phyloP scores from a whole-genome alignment of 192 early-diverging fungal genomes.

The Podila epicladia region DNA sequence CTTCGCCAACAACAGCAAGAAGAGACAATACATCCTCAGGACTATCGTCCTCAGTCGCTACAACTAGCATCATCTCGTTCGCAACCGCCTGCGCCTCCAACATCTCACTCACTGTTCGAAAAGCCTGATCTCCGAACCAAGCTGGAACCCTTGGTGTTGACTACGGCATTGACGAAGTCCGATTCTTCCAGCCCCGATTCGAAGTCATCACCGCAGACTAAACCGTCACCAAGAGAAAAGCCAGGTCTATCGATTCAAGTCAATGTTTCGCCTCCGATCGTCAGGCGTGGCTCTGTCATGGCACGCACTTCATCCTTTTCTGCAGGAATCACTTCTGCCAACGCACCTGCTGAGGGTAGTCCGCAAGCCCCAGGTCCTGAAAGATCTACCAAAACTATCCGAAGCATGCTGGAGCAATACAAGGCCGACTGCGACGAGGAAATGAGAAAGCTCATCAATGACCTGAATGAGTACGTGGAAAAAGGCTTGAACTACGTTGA shows the following conservation, averaged over 20 bases:
- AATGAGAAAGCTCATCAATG: slow-evolving; percentile 70
- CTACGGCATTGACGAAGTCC: slow-evolving; percentile 21
- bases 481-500: slow-evolving; percentile 59
- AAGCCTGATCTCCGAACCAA: slow-evolving; percentile 22
- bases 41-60: background rate
- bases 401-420: slow-evolving; percentile 49
- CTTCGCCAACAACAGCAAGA: background rate
- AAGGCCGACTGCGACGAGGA: slow-evolving; percentile 48
- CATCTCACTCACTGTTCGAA: slow-evolving; percentile 41
- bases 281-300: slow-evolving; percentile 43
- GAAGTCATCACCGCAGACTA: slow-evolving; percentile 14
- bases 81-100: slow-evolving; percentile 2
- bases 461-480: slow-evolving; percentile 76
- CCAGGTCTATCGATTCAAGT: slow-evolving; percentile 48
- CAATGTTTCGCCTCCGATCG: slow-evolving; percentile 31
- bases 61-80: background rate
- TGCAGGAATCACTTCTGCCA: slow-evolving; percentile 43
- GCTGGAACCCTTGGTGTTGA: slow-evolving; percentile 21
- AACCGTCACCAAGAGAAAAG: slow-evolving; percentile 37
- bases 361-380: slow-evolving; percentile 31
- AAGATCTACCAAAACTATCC: slow-evolving; percentile 43
- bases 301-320: slow-evolving; percentile 42
- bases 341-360: slow-evolving; percentile 20
- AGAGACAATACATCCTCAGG: background rate
- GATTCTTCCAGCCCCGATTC: slow-evolving; percentile 23